Evolutionary conservation across 495 filamentous ascomycete genomes (phyloP).

Genomic region (Penicillium canariense): DNA sequence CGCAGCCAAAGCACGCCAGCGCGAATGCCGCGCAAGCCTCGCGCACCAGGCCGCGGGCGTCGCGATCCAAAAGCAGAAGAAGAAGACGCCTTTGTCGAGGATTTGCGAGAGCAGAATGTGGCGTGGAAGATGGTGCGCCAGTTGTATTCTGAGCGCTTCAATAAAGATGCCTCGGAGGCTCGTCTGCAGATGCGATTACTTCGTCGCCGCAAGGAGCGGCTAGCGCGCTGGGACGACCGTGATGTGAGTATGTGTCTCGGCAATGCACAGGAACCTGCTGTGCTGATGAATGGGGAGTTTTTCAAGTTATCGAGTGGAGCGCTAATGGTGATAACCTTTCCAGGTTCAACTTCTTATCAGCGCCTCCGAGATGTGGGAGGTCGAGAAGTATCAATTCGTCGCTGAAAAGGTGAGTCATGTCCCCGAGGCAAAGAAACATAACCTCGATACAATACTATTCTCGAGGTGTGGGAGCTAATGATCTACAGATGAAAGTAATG

Average conservation of each 20-base stretch:
- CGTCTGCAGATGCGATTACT: conserved; percentile 73
- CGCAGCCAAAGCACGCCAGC: conserved; percentile 26
- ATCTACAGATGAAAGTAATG: conserved; percentile 37
- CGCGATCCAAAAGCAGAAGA: conserved; percentile 56
- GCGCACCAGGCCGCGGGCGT: conserved; percentile 41
- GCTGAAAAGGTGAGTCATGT: conserved; percentile 51
- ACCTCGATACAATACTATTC: no score
- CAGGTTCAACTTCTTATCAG: conserved; percentile 47
- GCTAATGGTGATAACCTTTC: conserved; percentile 6
- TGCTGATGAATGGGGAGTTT: no score
- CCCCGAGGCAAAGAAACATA: no score
- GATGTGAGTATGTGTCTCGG: conserved; percentile 56
- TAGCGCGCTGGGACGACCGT: conserved; percentile 63
- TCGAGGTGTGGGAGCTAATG: no score
- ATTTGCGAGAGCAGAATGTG: conserved; percentile 64
- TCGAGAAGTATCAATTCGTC: conserved; percentile 49
- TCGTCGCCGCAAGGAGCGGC: conserved; percentile 58
- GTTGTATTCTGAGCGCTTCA: conserved; percentile 59
- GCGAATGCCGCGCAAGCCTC: conserved; percentile 30
- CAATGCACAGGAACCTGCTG: no score
- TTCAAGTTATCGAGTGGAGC: neutral
- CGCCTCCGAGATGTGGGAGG: conserved; percentile 50
- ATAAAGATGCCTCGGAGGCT: conserved; percentile 65
- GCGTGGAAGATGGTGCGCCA: conserved; percentile 69
- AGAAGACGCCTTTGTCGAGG: conserved; percentile 63